Conservation (phyloP, 2,329 filamentous ascomycete genomes). For the Colletotrichum kahawae region DNA sequence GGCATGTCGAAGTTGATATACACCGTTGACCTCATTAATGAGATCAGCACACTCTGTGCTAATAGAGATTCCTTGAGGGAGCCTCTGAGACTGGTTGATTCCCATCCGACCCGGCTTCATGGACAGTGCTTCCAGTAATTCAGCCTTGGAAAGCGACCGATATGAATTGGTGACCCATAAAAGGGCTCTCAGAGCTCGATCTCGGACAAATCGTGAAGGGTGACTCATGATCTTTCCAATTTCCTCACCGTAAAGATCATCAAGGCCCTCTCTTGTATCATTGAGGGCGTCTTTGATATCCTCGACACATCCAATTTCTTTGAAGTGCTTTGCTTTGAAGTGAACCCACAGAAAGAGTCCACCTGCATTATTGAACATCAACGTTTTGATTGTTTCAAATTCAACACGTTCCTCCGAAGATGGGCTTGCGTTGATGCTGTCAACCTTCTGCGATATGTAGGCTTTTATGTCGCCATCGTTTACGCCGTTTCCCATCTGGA, state of each 20-base stretch:
- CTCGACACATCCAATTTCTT: neutral
- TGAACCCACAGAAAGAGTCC: neutral
- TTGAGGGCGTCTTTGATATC: neutral
- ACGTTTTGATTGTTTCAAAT: too few relatives aligned
- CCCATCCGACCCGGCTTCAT: neutral
- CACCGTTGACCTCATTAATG: neutral
- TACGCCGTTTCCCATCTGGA: neutral
- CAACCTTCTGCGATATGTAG: neutral
- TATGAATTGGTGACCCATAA: neutral
- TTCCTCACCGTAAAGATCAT: neutral
- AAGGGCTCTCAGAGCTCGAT: neutral
- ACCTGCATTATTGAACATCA: neutral
- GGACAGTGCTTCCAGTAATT: neutral
- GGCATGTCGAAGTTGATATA: neutral
- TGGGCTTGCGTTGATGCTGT: neutral
- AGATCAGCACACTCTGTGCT: neutral
- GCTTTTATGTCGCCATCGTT: neutral
- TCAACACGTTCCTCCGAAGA: neutral
- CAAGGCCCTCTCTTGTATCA: neutral
- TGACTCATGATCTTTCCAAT: neutral
- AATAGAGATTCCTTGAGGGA: neutral
- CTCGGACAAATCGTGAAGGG: neutral
- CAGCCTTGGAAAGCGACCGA: neutral
- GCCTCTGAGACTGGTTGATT: neutral
- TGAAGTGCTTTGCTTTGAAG: neutral